These are phyloP conservation scores for Stachybotrys chartarum DNA, from an alignment of 2,329 filamentous ascomycete species.

Conservation along the genomic window DNA sequence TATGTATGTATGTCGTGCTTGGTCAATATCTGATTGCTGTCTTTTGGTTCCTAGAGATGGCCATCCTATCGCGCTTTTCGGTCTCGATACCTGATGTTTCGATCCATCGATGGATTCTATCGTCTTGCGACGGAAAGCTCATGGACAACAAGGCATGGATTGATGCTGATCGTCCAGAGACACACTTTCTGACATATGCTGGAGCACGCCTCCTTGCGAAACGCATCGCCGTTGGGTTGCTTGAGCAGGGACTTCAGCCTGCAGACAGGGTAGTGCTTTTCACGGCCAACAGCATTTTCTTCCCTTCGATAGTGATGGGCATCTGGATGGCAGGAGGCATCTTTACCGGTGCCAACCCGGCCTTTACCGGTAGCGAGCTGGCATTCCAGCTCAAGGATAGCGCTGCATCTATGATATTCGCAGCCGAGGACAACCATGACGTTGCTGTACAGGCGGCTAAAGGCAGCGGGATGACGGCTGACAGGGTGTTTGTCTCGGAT, in stretches of 20 bases:
- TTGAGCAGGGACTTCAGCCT: slow-evolving; percentile 52
- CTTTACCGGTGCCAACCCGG: slow-evolving; percentile 70
- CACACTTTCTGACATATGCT: slow-evolving; percentile 55
- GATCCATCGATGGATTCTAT: slow-evolving; percentile 50
- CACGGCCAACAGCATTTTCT: slow-evolving; percentile 67
- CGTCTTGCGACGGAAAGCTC: slow-evolving; percentile 35
- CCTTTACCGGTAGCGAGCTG: slow-evolving; percentile 61
- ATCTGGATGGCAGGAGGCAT: slow-evolving; percentile 71
- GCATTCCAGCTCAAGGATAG: slow-evolving; percentile 70
- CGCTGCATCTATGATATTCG: slow-evolving; percentile 59
- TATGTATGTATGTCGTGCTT: neutral
- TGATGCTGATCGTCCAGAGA: slow-evolving; percentile 60
- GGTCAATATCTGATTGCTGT: neutral
- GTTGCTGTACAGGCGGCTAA: slow-evolving; percentile 60
- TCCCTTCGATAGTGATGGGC: slow-evolving; percentile 63
- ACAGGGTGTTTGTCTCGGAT: slow-evolving; percentile 60
- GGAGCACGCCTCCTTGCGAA: slow-evolving; percentile 65
- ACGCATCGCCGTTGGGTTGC: slow-evolving; percentile 62
- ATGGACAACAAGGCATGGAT: slow-evolving; percentile 43
- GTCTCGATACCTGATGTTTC: slow-evolving; percentile 38
- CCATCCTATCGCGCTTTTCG: slow-evolving; percentile 39
- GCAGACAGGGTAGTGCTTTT: slow-evolving; percentile 70
- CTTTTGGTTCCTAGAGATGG: slow-evolving; percentile 24
- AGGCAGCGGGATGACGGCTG: slow-evolving; percentile 44
- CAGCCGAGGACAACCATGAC: slow-evolving; percentile 51